Evolutionary conservation across 345 rosid genomes (phyloP).

Genomic region (Balakata baccata): DNA sequence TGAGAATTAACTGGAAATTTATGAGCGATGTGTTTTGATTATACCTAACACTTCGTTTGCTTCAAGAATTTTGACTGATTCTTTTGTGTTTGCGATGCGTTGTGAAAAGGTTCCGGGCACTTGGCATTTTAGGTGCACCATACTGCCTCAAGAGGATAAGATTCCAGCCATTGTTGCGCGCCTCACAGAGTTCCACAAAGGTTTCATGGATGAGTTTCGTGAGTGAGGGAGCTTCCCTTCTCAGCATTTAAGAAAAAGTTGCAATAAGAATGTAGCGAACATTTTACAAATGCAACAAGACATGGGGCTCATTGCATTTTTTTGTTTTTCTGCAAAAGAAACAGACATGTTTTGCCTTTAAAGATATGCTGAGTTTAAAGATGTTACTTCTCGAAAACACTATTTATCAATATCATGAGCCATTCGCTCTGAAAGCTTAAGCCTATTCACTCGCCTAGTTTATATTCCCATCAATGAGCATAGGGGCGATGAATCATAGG

Average conservation of each 20-base stretch:
- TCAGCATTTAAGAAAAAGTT: constrained; percentile 1
- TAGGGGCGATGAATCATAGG: too few species aligned
- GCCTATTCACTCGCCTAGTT: too few species aligned
- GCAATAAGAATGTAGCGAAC: constrained; percentile 7
- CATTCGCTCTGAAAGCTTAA: too few species aligned
- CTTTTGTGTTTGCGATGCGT: constrained; percentile 11
- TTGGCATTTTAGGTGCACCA: constrained; percentile 98
- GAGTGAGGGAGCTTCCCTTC: constrained; percentile 23
- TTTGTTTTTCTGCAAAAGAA: background rate
- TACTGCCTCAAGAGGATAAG: constrained; percentile 94
- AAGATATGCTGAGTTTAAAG: background rate
- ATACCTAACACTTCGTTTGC: background rate
- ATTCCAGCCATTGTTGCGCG: constrained; percentile 73
- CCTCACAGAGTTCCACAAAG: constrained; percentile 72
- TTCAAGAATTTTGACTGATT: background rate
- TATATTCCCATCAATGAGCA: too few species aligned
- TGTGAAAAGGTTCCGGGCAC: constrained; percentile 77
- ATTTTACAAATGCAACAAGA: background rate
- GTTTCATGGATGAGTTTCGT: constrained; percentile 78
- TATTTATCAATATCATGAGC: too few species aligned
- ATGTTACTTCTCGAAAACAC: background rate
- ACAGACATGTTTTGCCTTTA: background rate
- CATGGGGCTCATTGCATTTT: background rate
- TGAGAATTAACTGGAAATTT: background rate
- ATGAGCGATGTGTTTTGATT: too few species aligned